These are phyloP conservation scores for Emergomyces africanus DNA, from an alignment of 2,329 filamentous ascomycete genomes.

Conservation along the genomic window DNA sequence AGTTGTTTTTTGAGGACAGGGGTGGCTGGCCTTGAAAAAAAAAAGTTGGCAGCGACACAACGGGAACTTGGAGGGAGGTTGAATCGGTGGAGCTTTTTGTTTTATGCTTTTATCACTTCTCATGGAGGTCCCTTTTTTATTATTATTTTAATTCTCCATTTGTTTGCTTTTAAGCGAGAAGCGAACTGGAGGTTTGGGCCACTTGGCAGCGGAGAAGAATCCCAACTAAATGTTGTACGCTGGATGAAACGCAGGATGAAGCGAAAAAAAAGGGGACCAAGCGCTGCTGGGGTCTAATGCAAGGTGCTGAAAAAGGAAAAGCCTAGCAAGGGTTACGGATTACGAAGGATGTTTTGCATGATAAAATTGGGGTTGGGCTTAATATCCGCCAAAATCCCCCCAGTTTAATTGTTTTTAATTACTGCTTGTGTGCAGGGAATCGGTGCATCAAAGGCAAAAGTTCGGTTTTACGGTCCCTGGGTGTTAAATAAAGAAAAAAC, in stretches of 20 bases:
- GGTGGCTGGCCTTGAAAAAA: neutral
- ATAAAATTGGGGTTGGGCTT: neutral
- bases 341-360: neutral
- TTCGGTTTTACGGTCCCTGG: neutral
- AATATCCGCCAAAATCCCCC: neutral
- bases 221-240: neutral
- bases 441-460: neutral
- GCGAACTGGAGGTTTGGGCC: neutral
- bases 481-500: too few relatives aligned
- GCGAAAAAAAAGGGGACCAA: too few relatives aligned
- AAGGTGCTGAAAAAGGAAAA: neutral
- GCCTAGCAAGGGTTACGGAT: neutral
- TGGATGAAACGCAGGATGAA: too few relatives aligned
- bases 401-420: neutral
- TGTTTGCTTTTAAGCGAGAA: neutral
- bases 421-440: neutral
- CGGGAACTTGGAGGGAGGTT: neutral
- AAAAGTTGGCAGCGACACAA: neutral
- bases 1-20: neutral
- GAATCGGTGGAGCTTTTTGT: neutral
- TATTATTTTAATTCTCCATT: neutral
- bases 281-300: neutral
- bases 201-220: neutral
- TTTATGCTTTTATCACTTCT: neutral
- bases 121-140: neutral